Evolutionary conservation across 768 basidiomycete species (phyloP).

Genomic region (Russula earlei): DNA sequence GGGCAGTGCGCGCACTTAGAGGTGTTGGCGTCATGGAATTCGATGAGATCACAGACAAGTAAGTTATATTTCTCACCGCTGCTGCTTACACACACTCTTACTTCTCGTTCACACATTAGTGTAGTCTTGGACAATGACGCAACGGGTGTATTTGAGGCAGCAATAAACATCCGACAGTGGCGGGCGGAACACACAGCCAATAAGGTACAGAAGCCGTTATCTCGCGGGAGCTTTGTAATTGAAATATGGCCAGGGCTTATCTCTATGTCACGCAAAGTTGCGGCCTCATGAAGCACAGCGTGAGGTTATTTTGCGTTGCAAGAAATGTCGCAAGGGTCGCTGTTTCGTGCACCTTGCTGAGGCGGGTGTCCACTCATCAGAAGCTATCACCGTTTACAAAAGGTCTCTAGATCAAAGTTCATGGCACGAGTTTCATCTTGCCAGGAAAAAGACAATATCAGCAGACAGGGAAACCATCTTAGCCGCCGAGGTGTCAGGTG

Average conservation of each 20-base stretch:
- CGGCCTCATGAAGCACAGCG: constrained; percentile 7
- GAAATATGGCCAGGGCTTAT: not conserved
- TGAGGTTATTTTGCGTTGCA: constrained; percentile 27
- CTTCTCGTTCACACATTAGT: not conserved
- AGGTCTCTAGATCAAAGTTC: constrained; percentile 8
- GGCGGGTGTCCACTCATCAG: constrained; percentile 30
- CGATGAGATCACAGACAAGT: constrained; percentile 1
- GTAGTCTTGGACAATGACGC: not conserved
- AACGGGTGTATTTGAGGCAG: constrained; percentile 21
- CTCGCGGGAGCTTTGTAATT: not conserved
- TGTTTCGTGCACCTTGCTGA: constrained; percentile 33
- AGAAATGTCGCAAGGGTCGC: constrained; percentile 28
- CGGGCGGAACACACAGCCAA: not conserved
- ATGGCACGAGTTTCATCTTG: constrained; percentile 32
- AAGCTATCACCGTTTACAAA: constrained; percentile 25
- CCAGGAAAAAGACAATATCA: constrained; percentile 11
- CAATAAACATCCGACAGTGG: constrained; percentile 14
- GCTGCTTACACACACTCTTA: not conserved
- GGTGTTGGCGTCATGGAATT: not conserved
- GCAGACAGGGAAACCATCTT: constrained; percentile 15
- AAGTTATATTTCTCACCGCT: not conserved
- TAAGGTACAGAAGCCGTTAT: not conserved
- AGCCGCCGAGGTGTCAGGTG: constrained; percentile 32
- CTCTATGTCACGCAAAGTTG: not conserved
- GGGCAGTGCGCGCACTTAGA: constrained; percentile 27